Base-by-base conservation (phyloP, 345 rosid species). In the Firmiana major region DNA sequence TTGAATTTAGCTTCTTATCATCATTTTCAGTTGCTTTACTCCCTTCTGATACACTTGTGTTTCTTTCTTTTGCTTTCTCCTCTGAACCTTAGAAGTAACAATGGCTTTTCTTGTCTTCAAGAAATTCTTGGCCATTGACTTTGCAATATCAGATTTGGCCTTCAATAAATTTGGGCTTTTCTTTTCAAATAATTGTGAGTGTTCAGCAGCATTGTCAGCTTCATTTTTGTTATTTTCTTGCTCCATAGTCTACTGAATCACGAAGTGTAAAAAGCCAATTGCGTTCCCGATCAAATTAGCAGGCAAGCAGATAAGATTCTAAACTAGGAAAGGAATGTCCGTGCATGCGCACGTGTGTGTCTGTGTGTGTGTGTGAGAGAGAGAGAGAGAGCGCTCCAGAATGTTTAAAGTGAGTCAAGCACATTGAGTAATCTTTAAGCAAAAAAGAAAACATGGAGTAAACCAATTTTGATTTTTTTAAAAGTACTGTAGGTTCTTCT, bases 81-180 rank as follows among this genome's bases (percentile, higher is more conserved):
- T 70, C 64, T 12, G 63, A 77, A 68, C 31, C 54, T 19, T 12
- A 15, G 81, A 69, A 77, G 63, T 63, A 71, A 13, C 79, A 71
- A 63, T 78, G 31, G 53, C 81, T 31, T 80, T 79, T 79, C 72
- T 82, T 57, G 73, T 73, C 74, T 83, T 78, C 79, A 53, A 64
- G 38, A 79, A 58, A 43, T 55, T 78, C 74, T 80, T 82, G 38
- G 76, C 85, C 26, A 79, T 53, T 74, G 85, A 43, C 81, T 93
- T 91, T 34, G 62, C 79, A 46, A 82, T 76, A 71, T 79, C 87
- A 28, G 87, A 66, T 68, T 75, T 86, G n/a, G 80, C 85, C 83
- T 67, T 88, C 75, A 78, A 62, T 71, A 80, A 80, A 48, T 79
- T 79, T 53, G 79, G 71, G 26, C 70, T 75, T 85, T 79, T 77